A percentile compares a stretch with the other conserved stretches of the same genome.
phyloP scores from a whole-genome alignment of 2,329 filamentous ascomycete species.

The Paecilomyces sp. region DNA sequence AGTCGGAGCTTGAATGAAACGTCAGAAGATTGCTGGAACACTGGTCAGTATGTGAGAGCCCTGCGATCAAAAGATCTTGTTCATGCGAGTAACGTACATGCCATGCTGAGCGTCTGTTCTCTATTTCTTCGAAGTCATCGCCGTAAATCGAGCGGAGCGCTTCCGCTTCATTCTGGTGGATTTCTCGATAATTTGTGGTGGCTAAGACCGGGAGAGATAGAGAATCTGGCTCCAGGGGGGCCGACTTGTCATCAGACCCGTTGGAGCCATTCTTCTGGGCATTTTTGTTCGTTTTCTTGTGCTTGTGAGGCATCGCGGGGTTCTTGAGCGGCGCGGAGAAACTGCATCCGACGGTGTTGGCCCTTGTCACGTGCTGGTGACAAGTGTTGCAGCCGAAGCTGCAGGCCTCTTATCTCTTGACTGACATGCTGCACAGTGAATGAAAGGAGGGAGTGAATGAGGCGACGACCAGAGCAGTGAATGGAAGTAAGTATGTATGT shows the following conservation, averaged over 20 bases:
- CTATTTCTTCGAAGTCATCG: constrained; percentile 74
- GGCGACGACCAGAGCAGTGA: constrained; percentile 1
- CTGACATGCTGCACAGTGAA: constrained; percentile 17
- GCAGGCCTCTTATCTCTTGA: constrained; percentile 31
- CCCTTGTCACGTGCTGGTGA: constrained; percentile 23
- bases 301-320: constrained; percentile 39
- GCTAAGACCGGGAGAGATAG: constrained; percentile 26
- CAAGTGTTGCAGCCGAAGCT: constrained; percentile 36
- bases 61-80: neutral
- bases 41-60: constrained; percentile 1
- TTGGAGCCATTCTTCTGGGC: constrained; percentile 23
- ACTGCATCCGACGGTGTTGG: constrained; percentile 14
- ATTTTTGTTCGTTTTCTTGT: constrained; percentile 34
- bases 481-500: neutral
- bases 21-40: constrained; percentile 61
- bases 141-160: constrained; percentile 82
- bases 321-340: constrained; percentile 19
- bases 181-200: constrained; percentile 65
- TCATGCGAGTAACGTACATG: constrained; percentile 51
- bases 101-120: constrained; percentile 68
- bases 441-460: constrained; percentile 2
- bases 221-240: constrained; percentile 21
- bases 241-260: constrained; percentile 29
- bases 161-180: constrained; percentile 81
- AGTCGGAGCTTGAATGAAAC: constrained; percentile 75